Evolutionary conservation across 805 yeast species (phyloP).

Genomic region (Starmerella khaoyaiensis): DNA sequence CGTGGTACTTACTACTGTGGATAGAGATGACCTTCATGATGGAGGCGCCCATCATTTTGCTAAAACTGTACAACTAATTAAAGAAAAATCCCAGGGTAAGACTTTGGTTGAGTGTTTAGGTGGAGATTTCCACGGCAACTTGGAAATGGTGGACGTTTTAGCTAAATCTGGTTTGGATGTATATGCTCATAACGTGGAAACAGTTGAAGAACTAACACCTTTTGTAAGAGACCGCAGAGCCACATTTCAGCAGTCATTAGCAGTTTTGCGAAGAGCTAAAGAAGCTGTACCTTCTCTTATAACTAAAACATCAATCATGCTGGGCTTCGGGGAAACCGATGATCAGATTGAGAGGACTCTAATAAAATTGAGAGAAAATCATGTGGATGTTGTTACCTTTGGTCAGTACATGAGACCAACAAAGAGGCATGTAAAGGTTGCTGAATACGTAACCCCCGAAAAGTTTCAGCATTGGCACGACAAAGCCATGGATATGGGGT

Average conservation of each 20-base stretch:
- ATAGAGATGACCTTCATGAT: conserved; percentile 84
- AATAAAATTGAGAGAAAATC: conserved; percentile 56
- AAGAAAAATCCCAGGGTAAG: conserved; percentile 71
- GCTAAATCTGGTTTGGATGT: conserved; percentile 87
- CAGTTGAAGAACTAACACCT: conserved; percentile 91
- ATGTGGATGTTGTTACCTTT: conserved; percentile 91
- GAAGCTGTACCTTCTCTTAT: conserved; percentile 56
- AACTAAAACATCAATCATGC: conserved; percentile 90
- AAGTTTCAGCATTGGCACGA: conserved; percentile 90
- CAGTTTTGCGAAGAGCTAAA: conserved; percentile 73
- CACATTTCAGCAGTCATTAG: conserved; percentile 74
- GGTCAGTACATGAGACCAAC: conserved; percentile 99
- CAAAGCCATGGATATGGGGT: conserved; percentile 74
- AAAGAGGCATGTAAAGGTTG: conserved; percentile 95
- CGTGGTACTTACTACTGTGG: conserved; percentile 93
- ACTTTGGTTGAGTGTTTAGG: conserved; percentile 84
- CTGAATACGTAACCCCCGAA: conserved; percentile 85
- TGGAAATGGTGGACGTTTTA: conserved; percentile 62
- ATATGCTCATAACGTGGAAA: conserved; percentile 92
- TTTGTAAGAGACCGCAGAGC: conserved; percentile 94
- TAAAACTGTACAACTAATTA: conserved; percentile 72
- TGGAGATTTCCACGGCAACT: conserved; percentile 91
- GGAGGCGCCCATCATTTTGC: conserved; percentile 91
- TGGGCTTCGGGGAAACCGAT: conserved; percentile 93
- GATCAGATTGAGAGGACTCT: conserved; percentile 71